Base-by-base conservation (phyloP, 441 rosid genomes). In the Arabidopsis hybrid region DNA sequence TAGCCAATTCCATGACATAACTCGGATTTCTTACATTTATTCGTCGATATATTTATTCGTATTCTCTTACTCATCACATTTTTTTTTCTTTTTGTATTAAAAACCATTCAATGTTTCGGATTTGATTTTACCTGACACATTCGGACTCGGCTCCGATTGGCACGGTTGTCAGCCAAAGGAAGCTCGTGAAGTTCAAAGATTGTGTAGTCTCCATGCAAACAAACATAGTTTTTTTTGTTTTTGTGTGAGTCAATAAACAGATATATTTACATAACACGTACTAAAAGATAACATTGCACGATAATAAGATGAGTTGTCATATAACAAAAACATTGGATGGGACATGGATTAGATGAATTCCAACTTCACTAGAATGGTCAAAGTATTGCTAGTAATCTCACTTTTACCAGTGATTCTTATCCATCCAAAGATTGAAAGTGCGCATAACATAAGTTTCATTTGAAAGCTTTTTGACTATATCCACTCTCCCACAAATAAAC, bases 381-480 rank as follows among this genome's bases (percentile, higher is more conserved):
- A 77, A 71, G 64, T 66, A 77, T 43, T 26, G 59, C 59, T 59
- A 77, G 58, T 58, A 36, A 40, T 35, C 58, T 42, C 17, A 58
- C 80, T 77, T 71, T 36, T 77, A 71, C 76, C 40, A 10, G 72
- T 65, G 51, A 77, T 77, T 71, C 80, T 71, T 71, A 77, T 77
- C 73, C 73, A 77, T 71, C 63, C 80, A 65, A 71, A 13, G 14
- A 45, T 55, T 77, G 79, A 51, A 77, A 65, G 72, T 77, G 80
- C 80, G 80, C 73, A 77, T 77, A 65, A 76, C 67, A 21, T 53
- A 35, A 77, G 55, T 77, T 77, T 43, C 8, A 77, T 65, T 77
- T 46, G 36, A 58, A 56, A 6, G 12, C 73, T 66, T 71, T 71
- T 77, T 77, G 76, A 77, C 76, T 77, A 77, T 52, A 71, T 65